Base-by-base conservation (phyloP, 805 yeast genomes). In the Yamadazyma akitaensis region DNA sequence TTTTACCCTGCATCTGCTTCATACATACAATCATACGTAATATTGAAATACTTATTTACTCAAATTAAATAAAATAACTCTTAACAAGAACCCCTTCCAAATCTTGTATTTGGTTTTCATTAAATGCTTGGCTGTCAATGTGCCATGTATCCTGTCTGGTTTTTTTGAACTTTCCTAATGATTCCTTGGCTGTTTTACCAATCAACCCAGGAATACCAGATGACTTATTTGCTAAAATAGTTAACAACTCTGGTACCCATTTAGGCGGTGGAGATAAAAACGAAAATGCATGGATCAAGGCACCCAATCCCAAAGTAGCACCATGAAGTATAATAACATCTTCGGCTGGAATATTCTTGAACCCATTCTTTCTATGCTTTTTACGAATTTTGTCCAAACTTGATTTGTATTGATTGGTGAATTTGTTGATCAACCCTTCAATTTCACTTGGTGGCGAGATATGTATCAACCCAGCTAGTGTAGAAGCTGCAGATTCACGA, bases 101-200 rank as follows among this genome's bases (percentile, higher is more conserved):
- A 61, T 89, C 96, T 59, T 89, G 94, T 42, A 90, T 71, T 64
- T 92, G 95, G 4, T 84, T 88, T 41, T 76, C 80, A 8, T 82
- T 80, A 62, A 92, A 94, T 12, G 77, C 80, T 53, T 74, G 74
- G 50, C 85, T 77, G 61, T 92, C 99, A 49, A 89, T 79, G 58
- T 88, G 96, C 99, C 99, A 92, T 0, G 97, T 89, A 58, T 92
- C 99, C 48, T 91, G 95, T 53, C 98, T 79, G 5, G 88, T 81
- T 69, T 90, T 90, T 63, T 91, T 92, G 69, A 94, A 94, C 51
- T 81, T 84, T 52, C 96, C 84, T 42, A 92, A 73, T 1, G 80
- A 77, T 28, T 82, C 83, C 63, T 92, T 92, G 6, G 96, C 95
- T 1, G 96, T 79, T 45, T 84, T 79, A 1, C 96, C 96, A 25